A percentile compares a stretch with the other conserved stretches of the same genome.
Evolutionary conservation across 176 grass and related monocot genomes (phyloP).

Genomic region (Zizania latifolia): DNA sequence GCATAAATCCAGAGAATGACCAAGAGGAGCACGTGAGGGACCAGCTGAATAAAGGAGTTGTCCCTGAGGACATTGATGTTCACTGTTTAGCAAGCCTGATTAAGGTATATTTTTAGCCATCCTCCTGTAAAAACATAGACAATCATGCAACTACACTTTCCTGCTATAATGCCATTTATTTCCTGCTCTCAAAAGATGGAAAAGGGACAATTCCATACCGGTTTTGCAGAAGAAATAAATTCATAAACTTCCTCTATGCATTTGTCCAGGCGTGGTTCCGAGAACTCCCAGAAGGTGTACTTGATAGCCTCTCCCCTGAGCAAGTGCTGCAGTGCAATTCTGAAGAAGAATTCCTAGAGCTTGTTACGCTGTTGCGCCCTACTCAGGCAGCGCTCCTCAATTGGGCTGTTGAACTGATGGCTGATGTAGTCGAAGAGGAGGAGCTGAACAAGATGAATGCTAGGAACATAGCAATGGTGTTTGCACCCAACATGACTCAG

Average conservation of each 20-base stretch:
- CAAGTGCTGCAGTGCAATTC: constrained; percentile 79
- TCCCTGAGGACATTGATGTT: constrained; percentile 82
- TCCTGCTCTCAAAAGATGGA: not conserved
- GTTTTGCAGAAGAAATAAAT: not conserved
- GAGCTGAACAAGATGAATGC: constrained; percentile 95
- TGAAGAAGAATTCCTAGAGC: constrained; percentile 70
- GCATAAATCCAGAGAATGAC: constrained; percentile 88
- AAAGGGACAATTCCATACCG: not conserved
- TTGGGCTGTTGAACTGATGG: constrained; percentile 88
- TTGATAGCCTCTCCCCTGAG: constrained; percentile 71
- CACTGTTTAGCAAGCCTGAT: constrained; percentile 89
- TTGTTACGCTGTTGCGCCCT: constrained; percentile 55
- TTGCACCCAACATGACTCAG: constrained; percentile 97
- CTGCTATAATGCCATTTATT: not conserved
- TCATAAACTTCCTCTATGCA: not conserved
- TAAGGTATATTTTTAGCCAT: constrained; percentile 54
- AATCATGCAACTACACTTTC: not conserved
- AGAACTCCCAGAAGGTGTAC: constrained; percentile 92
- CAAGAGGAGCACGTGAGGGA: constrained; percentile 85
- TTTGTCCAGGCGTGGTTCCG: constrained; percentile 77
- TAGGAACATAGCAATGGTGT: constrained; percentile 93
- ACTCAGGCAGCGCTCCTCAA: constrained; percentile 67
- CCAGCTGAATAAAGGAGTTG: constrained; percentile 68
- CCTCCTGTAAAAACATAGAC: not conserved
- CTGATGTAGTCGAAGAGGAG: constrained; percentile 86